These are phyloP conservation scores for Penicillium capsulatum DNA, from an alignment of 2,329 filamentous ascomycete genomes.

Conservation along the genomic window DNA sequence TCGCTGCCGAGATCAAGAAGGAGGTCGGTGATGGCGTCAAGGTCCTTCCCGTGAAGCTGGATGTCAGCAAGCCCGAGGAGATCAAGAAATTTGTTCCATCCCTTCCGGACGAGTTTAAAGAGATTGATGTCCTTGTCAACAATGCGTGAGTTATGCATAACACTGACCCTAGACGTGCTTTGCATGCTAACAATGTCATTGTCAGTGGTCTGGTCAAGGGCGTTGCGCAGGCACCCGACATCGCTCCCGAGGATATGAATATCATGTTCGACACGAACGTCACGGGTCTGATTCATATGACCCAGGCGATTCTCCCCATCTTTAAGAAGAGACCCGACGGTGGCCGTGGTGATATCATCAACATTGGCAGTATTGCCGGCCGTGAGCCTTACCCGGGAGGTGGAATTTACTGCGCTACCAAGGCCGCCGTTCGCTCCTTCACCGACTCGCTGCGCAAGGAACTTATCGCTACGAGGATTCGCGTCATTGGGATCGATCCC, in stretches of 20 bases:
- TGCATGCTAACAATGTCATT: neutral
- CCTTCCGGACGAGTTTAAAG: conserved; percentile 75
- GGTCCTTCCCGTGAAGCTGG: conserved; percentile 76
- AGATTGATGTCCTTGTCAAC: conserved; percentile 87
- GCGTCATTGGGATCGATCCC: conserved; percentile 84
- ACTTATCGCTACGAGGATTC: conserved; percentile 71
- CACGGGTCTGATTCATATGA: conserved; percentile 92
- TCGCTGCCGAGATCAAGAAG: conserved; percentile 70
- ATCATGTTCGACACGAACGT: conserved; percentile 93
- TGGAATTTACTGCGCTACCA: conserved; percentile 88
- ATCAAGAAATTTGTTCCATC: conserved; percentile 66
- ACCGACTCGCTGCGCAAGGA: conserved; percentile 79
- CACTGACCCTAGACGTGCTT: neutral
- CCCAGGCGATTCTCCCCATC: conserved; percentile 79
- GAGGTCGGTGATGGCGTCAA: conserved; percentile 77
- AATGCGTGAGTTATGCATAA: conserved; percentile 75
- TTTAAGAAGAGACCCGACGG: conserved; percentile 67
- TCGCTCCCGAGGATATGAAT: conserved; percentile 74
- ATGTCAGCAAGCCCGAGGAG: conserved; percentile 76
- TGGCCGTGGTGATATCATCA: conserved; percentile 89
- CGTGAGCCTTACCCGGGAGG: conserved; percentile 80
- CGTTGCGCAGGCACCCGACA: conserved; percentile 78
- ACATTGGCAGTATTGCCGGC: conserved; percentile 88
- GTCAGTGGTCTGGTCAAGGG: conserved; percentile 80
- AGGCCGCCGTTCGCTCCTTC: conserved; percentile 81